A percentile compares a stretch with the other conserved stretches of the same genome.
Conservation (phyloP, 768 basidiomycete species). For the Rhodotorula taiwanensis region DNA sequence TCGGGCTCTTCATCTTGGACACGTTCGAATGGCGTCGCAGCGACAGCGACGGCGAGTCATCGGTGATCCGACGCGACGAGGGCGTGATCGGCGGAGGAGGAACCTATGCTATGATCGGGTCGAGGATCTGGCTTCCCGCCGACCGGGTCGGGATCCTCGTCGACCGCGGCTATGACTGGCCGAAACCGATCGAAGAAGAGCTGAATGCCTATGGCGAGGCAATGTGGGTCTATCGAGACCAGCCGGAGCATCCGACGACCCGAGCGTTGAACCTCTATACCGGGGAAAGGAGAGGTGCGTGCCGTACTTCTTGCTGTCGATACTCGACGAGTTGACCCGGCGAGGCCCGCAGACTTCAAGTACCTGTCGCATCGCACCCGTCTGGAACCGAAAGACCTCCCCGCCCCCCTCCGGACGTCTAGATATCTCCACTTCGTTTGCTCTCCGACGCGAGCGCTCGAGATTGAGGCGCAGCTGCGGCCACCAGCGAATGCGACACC, state of each 20-base stretch:
- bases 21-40: constrained; percentile 57
- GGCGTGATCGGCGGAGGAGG: constrained; percentile 80
- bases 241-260: constrained; percentile 56
- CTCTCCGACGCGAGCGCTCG: constrained; percentile 63
- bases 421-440: constrained; percentile 72
- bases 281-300: constrained; percentile 64
- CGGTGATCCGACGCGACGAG: constrained; percentile 8
- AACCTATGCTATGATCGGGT: constrained; percentile 60
- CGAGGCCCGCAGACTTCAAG: constrained; percentile 52
- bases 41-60: constrained; percentile 46
- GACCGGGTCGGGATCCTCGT: constrained; percentile 70
- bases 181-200: constrained; percentile 52
- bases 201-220: constrained; percentile 61
- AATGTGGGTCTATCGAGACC: constrained; percentile 71
- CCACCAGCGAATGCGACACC: constrained; percentile 43
- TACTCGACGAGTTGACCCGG: background rate
- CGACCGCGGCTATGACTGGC: constrained; percentile 73
- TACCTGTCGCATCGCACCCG: constrained; percentile 68
- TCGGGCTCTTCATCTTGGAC: constrained; percentile 89
- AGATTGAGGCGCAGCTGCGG: constrained; percentile 60
- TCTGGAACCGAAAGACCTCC: constrained; percentile 64
- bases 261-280: constrained; percentile 65
- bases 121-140: constrained; percentile 71
- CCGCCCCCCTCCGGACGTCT: constrained; percentile 53
- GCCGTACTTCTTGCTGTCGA: constrained; percentile 9